phyloP scores from a whole-genome alignment of 768 basidiomycete genomes.

The Lentinus brumalis region DNA sequence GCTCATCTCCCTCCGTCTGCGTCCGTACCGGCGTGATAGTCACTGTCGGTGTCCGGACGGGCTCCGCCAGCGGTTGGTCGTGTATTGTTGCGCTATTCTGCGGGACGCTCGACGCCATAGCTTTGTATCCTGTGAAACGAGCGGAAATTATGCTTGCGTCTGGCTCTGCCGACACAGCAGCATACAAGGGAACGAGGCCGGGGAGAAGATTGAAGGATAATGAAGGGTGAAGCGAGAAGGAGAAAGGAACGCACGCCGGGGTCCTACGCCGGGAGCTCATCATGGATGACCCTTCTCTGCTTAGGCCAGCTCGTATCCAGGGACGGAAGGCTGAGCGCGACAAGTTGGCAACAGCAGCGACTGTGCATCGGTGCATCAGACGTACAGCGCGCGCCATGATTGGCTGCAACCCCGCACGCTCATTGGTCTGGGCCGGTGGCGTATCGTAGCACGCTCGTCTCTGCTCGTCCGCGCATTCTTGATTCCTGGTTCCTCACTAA shows the following conservation, averaged over 20 bases:
- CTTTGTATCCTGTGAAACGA: conserved; percentile 7
- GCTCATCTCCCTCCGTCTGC: not conserved
- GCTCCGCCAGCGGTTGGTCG: conserved; percentile 20
- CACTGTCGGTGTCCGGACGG: conserved; percentile 3
- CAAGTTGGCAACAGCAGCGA: not conserved
- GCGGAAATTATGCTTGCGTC: conserved; percentile 25
- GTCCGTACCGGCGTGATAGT: not conserved
- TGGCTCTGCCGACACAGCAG: conserved; percentile 24
- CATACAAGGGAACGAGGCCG: conserved; percentile 11
- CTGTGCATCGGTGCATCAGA: not conserved
- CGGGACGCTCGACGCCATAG: conserved; percentile 21
- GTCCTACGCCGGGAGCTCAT: not conserved
- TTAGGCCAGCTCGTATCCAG: not conserved
- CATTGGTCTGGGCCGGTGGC: not conserved
- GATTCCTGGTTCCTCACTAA: too few relatives aligned
- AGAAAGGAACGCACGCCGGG: not conserved
- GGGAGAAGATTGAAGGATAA: not conserved
- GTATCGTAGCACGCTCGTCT: not conserved
- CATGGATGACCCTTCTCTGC: not conserved
- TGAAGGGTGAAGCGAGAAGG: not conserved
- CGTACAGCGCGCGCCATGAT: not conserved
- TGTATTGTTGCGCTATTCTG: not conserved
- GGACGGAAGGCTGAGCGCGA: not conserved
- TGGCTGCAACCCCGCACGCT: not conserved
- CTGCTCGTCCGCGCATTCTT: too few relatives aligned